Base-by-base conservation (phyloP, 2,329 filamentous ascomycete genomes). In the Sodiomyces alkalinus region DNA sequence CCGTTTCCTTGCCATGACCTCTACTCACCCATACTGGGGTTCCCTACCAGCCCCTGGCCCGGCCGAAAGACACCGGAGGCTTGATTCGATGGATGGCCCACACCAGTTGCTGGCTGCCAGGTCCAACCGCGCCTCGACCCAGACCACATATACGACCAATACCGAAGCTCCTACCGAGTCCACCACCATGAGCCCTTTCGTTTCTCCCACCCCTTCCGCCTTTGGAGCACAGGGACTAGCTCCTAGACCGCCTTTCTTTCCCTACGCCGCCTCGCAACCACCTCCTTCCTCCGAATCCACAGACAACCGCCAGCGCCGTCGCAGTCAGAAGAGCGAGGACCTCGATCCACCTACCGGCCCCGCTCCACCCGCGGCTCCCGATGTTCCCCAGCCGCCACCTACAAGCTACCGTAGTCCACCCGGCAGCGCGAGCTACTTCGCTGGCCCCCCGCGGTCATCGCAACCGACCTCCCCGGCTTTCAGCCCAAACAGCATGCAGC, bases 311-410 rank as follows among this genome's bases (percentile, higher is more conserved):
- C 48, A 52, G 34, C 51, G 55, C 35, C 54, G 56, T 30, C 49
- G 53, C 26, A 57, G 49, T 38, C 54, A 36, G 31, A 35, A 49
- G 32, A 52, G 55, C 34, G 54, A 30, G 27, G 46, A 51, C 10
- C 38, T 50, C 36, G 52, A 57, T 20, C 44, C 52, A 29, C 33
- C 44, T 19, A 35, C 41, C 38, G 38, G 47, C 26, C 44, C 54
- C 5, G 45, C 55, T 24, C 58, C 52, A 8, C 62, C 69, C 12
- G 55, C 59, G 27, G 70, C 66, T 19, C 69, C 75, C 37, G 74
- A 80, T 39, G 66, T 62, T 17, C 69, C 74, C 30, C 62, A 60
- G 41, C 62, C 57, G 7, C 69, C 69, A 21, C 70, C 75, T 4
- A 42, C 62, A 19, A 71, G 65, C 44, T 74, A 70, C 47, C 62